Percentiles rank a stretch among this genome's conserved stretches.
Evolutionary conservation across 768 basidiomycete species (phyloP).

Genomic region (Rhodotorula diobovata): DNA sequence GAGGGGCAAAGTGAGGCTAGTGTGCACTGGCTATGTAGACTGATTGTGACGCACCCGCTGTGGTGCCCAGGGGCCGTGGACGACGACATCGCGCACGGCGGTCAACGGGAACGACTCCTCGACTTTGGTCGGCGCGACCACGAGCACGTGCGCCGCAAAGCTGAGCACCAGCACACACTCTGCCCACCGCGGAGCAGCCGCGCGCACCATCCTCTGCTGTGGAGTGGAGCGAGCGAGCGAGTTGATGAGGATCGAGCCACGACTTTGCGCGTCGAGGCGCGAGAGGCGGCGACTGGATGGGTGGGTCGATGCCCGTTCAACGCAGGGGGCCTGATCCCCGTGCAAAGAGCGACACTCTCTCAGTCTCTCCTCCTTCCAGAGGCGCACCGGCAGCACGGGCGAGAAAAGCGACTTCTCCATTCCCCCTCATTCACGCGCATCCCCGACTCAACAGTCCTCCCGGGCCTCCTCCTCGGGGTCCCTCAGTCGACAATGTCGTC

Average conservation of each 20-base stretch:
- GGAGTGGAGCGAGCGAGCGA: background rate
- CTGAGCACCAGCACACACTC: slow-evolving; percentile 32
- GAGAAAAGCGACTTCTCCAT: no score
- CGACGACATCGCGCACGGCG: slow-evolving; percentile 77
- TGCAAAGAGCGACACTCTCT: no score
- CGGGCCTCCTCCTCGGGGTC: background rate
- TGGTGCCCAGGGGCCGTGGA: slow-evolving; percentile 59
- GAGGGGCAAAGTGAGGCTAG: slow-evolving; percentile 6
- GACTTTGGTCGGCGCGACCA: slow-evolving; percentile 89
- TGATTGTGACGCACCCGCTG: background rate
- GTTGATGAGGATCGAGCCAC: background rate
- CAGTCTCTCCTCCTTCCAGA: no score
- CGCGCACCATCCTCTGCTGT: background rate
- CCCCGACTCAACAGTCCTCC: no score
- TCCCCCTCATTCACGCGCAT: background rate
- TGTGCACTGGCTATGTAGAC: accelerated
- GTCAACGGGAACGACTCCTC: slow-evolving; percentile 97
- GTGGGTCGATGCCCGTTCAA: background rate
- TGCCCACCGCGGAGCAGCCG: background rate
- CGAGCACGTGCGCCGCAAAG: slow-evolving; percentile 52
- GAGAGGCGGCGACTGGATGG: background rate
- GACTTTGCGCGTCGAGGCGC: background rate
- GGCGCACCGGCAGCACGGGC: no score
- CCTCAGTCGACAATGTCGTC: slow-evolving; percentile 30
- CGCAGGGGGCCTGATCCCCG: no score